These are phyloP conservation scores for Aspergillus baeticus DNA, from an alignment of 495 filamentous ascomycete genomes.

Conservation along the genomic window DNA sequence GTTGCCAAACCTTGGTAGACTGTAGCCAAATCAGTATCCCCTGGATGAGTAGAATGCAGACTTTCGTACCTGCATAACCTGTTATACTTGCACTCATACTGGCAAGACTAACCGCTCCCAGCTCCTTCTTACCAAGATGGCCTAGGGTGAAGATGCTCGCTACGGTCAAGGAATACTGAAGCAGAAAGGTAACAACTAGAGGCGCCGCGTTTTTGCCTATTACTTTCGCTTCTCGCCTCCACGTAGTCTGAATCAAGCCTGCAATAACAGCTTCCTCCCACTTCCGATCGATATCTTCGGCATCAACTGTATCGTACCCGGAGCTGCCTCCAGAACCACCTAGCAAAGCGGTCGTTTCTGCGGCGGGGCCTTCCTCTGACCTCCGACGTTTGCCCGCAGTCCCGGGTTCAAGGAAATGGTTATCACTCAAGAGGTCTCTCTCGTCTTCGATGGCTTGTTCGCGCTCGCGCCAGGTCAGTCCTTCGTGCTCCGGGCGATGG, in stretches of 20 bases:
- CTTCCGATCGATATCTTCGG: slow-evolving; percentile 51
- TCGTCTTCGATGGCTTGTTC: slow-evolving; percentile 68
- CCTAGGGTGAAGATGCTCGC: slow-evolving; percentile 69
- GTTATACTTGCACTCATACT: slow-evolving; percentile 74
- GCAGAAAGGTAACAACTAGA: slow-evolving; percentile 67
- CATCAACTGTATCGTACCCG: slow-evolving; percentile 31
- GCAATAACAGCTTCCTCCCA: slow-evolving; percentile 78
- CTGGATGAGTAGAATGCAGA: not conserved
- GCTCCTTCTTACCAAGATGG: slow-evolving; percentile 61
- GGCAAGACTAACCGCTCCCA: slow-evolving; percentile 64
- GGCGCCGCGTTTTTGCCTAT: slow-evolving; percentile 62
- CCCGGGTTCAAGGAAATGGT: slow-evolving; percentile 55
- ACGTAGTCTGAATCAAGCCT: slow-evolving; percentile 76
- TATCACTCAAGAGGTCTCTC: slow-evolving; percentile 72
- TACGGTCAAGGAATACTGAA: slow-evolving; percentile 73
- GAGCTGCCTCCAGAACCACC: slow-evolving; percentile 8
- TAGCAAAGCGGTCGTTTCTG: slow-evolving; percentile 55
- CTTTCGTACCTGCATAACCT: slow-evolving; percentile 52
- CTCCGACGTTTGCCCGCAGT: slow-evolving; percentile 3
- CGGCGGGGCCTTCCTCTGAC: not conserved
- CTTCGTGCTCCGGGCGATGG: slow-evolving; percentile 43
- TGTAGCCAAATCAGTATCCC: not conserved
- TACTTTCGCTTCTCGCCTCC: slow-evolving; percentile 76
- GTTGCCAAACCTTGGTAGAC: slow-evolving; percentile 72
- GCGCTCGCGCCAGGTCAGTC: slow-evolving; percentile 59